These are phyloP conservation scores for Pichia sp. DNA, from an alignment of 1,139 yeast genomes.

Conservation along the genomic window DNA sequence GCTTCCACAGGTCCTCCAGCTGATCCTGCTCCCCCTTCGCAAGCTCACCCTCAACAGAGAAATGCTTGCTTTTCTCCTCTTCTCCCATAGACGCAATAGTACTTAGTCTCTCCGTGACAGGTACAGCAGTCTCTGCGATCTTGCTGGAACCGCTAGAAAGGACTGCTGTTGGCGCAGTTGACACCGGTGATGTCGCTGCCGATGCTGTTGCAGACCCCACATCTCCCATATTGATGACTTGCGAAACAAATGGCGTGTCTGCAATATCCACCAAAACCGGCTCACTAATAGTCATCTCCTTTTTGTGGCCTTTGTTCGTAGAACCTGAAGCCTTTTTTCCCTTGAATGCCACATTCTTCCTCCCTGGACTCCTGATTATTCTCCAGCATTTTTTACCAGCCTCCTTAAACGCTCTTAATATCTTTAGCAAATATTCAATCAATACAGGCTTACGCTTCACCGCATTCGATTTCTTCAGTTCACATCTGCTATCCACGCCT, in stretches of 20 bases:
- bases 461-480: conserved; percentile 28
- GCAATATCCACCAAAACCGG: conserved; percentile 18
- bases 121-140: not conserved
- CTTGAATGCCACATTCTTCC: conserved; percentile 13
- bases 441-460: conserved; percentile 27
- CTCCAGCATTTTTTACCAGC: conserved; percentile 20
- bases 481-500: conserved; percentile 7
- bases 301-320: not conserved
- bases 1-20: conserved; percentile 27
- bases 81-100: conserved; percentile 7
- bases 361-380: conserved; percentile 13
- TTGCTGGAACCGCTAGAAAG: not conserved
- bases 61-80: not conserved
- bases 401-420: conserved; percentile 16
- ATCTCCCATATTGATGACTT: conserved; percentile 2
- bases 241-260: conserved; percentile 13
- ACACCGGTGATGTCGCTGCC: not conserved
- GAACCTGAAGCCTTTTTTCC: not conserved
- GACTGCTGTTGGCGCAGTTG: not conserved
- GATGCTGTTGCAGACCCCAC: too few species aligned
- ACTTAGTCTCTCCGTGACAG: conserved; percentile 1
- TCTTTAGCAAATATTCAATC: conserved; percentile 18
- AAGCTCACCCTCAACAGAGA: not conserved
- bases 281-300: conserved; percentile 10
- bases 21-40: conserved; percentile 6